Percentiles rank a stretch among this genome's conserved stretches.
Evolutionary conservation across 257 asterid species (phyloP).

Genomic region (Handroanthus guayacan): DNA sequence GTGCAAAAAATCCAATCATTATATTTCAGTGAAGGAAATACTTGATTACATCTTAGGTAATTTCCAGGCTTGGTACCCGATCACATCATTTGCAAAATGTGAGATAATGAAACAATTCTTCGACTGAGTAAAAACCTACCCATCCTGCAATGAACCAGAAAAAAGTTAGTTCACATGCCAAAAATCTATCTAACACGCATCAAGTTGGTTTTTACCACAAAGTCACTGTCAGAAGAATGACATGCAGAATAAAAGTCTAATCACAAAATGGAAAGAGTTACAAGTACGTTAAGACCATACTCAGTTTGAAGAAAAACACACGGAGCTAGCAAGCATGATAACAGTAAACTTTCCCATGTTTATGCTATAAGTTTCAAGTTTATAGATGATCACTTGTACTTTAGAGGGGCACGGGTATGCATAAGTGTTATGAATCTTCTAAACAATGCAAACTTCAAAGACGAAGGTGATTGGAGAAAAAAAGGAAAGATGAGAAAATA

Average conservation of each 20-base stretch:
- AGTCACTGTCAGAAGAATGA: neutral
- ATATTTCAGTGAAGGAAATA: neutral
- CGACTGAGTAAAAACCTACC: constrained; percentile 37
- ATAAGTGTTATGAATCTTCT: neutral
- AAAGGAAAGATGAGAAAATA: neutral
- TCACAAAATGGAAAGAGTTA: too few relatives aligned
- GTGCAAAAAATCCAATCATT: neutral
- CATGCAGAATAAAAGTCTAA: constrained; percentile 17
- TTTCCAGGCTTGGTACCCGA: constrained; percentile 19
- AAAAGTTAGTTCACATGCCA: constrained; percentile 8
- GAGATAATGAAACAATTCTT: neutral
- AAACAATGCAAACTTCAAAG: neutral
- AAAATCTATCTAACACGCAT: neutral
- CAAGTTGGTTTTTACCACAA: neutral
- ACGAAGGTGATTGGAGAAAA: neutral
- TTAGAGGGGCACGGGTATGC: neutral
- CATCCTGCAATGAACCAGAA: too few relatives aligned
- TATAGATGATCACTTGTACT: neutral
- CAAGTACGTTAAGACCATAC: neutral
- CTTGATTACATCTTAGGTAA: neutral
- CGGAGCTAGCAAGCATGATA: neutral
- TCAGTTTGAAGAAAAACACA: neutral
- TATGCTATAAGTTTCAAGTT: neutral
- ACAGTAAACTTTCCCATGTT: neutral
- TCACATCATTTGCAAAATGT: constrained; percentile 27